Percentiles rank a stretch among this genome's conserved stretches.
Evolutionary conservation across 768 basidiomycete genomes (phyloP).

Genomic region (Suillus occidentalis): DNA sequence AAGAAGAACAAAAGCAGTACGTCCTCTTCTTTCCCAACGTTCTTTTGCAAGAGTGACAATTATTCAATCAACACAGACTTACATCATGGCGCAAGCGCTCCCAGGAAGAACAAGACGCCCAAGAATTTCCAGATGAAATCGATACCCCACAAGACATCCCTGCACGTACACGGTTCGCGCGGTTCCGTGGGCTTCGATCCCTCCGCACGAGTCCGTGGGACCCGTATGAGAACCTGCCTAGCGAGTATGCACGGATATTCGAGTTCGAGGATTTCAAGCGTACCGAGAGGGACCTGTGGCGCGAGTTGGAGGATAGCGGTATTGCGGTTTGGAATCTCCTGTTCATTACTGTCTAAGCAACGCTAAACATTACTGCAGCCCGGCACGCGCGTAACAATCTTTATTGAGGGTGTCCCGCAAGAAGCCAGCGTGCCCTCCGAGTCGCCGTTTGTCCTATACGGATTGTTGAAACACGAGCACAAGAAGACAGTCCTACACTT

Average conservation of each 20-base stretch:
- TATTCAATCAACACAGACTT: conserved; percentile 44
- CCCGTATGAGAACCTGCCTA: conserved; percentile 91
- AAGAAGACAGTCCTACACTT: conserved; percentile 93
- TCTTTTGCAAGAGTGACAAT: conserved; percentile 1
- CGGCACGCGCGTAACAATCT: conserved; percentile 77
- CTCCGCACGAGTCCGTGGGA: conserved; percentile 98
- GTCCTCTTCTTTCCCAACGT: conserved; percentile 25
- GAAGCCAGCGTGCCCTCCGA: conserved; percentile 41
- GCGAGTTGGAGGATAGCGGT: conserved; percentile 64
- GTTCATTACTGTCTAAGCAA: not conserved
- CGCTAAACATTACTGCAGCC: conserved; percentile 45
- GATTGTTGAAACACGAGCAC: conserved; percentile 92
- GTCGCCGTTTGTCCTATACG: conserved; percentile 68
- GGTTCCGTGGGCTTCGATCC: conserved; percentile 87
- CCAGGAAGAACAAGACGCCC: conserved; percentile 77
- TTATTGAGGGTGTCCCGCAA: conserved; percentile 73
- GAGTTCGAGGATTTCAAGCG: conserved; percentile 94
- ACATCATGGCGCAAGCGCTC: conserved; percentile 67
- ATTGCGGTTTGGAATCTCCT: conserved; percentile 57
- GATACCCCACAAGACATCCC: conserved; percentile 88
- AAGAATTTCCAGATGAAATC: conserved; percentile 93
- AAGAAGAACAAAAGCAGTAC: conserved; percentile 87
- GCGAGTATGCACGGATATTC: conserved; percentile 94
- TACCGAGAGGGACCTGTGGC: conserved; percentile 71
- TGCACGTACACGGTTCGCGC: conserved; percentile 82